Percentiles rank a stretch among this genome's conserved stretches.
phyloP scores from a whole-genome alignment of 2,329 filamentous ascomycete species.

The Furcasterigmium furcatum region DNA sequence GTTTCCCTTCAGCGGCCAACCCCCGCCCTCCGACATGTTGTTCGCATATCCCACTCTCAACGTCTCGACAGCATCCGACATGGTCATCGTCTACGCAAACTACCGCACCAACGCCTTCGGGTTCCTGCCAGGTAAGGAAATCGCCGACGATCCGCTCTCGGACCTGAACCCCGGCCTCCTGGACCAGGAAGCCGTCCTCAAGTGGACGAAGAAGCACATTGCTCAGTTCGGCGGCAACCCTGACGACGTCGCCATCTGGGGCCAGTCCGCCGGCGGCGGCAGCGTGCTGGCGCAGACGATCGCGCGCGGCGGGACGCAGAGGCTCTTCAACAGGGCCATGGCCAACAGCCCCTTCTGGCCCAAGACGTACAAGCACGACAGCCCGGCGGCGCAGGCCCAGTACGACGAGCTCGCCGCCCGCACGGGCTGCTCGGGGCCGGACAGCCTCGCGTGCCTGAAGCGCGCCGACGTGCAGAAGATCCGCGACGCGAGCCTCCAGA shows the following conservation, averaged over 20 bases:
- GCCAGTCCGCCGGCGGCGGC: slow-evolving; percentile 22
- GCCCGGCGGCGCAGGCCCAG: slow-evolving; percentile 44
- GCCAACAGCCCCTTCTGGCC: slow-evolving; percentile 54
- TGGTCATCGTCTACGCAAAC: slow-evolving; percentile 42
- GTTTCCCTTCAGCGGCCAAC: too few relatives aligned
- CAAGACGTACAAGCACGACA: slow-evolving; percentile 52
- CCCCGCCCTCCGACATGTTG: too few relatives aligned
- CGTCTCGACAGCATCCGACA: slow-evolving; percentile 45
- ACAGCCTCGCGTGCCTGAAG: slow-evolving; percentile 55
- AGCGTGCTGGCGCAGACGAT: slow-evolving; percentile 12
- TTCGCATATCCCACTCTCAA: slow-evolving; percentile 56
- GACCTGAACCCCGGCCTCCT: slow-evolving; percentile 50
- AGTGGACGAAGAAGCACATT: slow-evolving; percentile 21
- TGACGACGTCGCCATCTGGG: slow-evolving; percentile 19
- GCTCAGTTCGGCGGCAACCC: slow-evolving; percentile 22
- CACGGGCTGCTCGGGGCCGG: slow-evolving; percentile 41
- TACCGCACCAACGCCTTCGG: slow-evolving; percentile 57
- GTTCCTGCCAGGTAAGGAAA: slow-evolving; percentile 45
- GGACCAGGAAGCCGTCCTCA: slow-evolving; percentile 20
- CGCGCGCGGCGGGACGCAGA: slow-evolving; percentile 7
- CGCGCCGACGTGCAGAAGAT: slow-evolving; percentile 47
- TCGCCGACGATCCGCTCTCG: slow-evolving; percentile 36
- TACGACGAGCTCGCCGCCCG: slow-evolving; percentile 42
- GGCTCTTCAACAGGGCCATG: slow-evolving; percentile 19
- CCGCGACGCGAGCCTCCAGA: slow-evolving; percentile 44